Evolutionary conservation across 1,139 yeast genomes (phyloP).

Genomic region (Geotrichum restrictum): DNA sequence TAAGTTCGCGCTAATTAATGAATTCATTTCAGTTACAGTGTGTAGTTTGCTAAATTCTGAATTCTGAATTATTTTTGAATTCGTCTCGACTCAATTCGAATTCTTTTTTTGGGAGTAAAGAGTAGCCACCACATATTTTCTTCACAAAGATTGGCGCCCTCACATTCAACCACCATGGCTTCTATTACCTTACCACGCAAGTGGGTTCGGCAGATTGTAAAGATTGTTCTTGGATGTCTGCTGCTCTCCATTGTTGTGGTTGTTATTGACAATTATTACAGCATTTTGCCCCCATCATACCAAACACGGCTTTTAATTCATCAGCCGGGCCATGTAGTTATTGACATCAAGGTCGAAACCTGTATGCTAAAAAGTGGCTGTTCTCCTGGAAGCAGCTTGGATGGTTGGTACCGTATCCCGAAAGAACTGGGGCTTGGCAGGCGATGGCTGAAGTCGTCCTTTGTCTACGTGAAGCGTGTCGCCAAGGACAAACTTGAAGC

Average conservation of each 20-base stretch:
- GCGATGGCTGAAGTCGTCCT: constrained; percentile 35
- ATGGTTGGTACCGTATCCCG: constrained; percentile 36
- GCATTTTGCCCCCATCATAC: constrained; percentile 35
- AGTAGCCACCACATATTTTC: neutral
- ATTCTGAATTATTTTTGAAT: no score
- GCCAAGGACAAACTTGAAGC: constrained; percentile 30
- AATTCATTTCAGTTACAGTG: no score
- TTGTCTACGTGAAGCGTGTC: constrained; percentile 31
- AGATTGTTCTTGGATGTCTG: constrained; percentile 27
- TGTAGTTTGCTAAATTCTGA: no score
- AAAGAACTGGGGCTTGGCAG: constrained; percentile 37
- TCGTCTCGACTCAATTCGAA: no score
- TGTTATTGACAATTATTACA: constrained; percentile 32
- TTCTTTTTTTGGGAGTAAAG: neutral
- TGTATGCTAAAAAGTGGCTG: constrained; percentile 34
- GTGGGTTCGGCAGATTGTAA: constrained; percentile 32
- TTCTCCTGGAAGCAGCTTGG: constrained; percentile 22
- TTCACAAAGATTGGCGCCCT: neutral
- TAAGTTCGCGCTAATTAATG: no score
- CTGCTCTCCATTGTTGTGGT: constrained; percentile 26
- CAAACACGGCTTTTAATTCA: constrained; percentile 33
- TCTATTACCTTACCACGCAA: constrained; percentile 27
- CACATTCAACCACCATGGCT: neutral
- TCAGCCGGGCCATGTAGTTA: constrained; percentile 32
- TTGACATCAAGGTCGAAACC: constrained; percentile 33